A percentile compares a stretch with the other conserved stretches of the same genome.
phyloP scores from a whole-genome alignment of 2,329 filamentous ascomycete genomes.

The Bipolaris gigantea region DNA sequence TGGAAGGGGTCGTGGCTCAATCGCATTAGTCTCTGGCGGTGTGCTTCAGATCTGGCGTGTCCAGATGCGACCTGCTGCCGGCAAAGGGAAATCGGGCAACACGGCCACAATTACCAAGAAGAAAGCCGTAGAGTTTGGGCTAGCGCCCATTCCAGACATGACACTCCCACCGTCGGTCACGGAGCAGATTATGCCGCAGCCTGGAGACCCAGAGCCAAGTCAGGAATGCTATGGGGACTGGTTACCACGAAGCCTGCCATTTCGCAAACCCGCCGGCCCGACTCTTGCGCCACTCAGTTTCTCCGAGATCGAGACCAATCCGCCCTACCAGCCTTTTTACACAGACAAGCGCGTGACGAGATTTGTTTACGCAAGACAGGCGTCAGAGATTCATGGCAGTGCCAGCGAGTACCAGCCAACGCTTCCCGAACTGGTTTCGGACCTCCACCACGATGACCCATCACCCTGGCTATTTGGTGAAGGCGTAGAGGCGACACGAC shows the following conservation, averaged over 20 bases:
- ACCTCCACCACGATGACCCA: slow-evolving; percentile 41
- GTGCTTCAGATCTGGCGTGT: slow-evolving; percentile 67
- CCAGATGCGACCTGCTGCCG: slow-evolving; percentile 52
- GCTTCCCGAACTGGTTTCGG: slow-evolving; percentile 26
- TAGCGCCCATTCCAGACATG: slow-evolving; percentile 65
- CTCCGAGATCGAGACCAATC: slow-evolving; percentile 94
- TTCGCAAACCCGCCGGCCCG: slow-evolving; percentile 21
- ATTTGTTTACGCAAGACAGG: slow-evolving; percentile 61
- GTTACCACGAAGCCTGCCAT: slow-evolving; percentile 37
- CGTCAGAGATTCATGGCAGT: slow-evolving; percentile 23
- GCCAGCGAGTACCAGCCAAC: slow-evolving; percentile 28
- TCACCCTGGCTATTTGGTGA: slow-evolving; percentile 58
- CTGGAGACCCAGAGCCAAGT: slow-evolving; percentile 27
- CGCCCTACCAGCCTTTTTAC: slow-evolving; percentile 94
- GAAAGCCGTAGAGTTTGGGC: slow-evolving; percentile 67
- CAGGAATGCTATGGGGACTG: slow-evolving; percentile 40
- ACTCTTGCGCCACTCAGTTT: slow-evolving; percentile 57
- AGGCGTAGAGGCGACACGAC: slow-evolving; percentile 52
- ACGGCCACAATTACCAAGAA: slow-evolving; percentile 53
- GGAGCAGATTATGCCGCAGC: slow-evolving; percentile 35
- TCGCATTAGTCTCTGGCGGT: slow-evolving; percentile 68
- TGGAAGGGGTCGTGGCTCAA: slow-evolving; percentile 61
- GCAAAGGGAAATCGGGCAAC: slow-evolving; percentile 47
- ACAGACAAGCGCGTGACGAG: slow-evolving; percentile 84
- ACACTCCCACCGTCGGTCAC: slow-evolving; percentile 40